Base-by-base conservation (phyloP, 306 rosid species). In the Arachis stenosperma region DNA sequence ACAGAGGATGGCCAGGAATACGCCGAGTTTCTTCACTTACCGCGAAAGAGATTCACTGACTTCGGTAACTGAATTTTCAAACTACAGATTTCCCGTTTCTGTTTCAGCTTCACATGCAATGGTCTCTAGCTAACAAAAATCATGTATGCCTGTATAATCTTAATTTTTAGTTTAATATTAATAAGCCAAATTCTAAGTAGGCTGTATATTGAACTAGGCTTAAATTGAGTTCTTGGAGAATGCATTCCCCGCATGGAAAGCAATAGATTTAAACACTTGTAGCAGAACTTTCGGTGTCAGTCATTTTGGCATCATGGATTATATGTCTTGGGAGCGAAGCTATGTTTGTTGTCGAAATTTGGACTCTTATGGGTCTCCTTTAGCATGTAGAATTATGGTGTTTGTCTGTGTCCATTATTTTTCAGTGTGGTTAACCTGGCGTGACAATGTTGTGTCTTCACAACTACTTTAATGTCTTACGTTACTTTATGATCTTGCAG, bases 11-110 rank as follows among this genome's bases (percentile, higher is more conserved):
- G 98, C 54, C 84, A 86, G 61, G 99, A 95, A 33, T 95, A 95
- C 77, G 98, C 98, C 3, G 99, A 95, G 85, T 95, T 95, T 86
- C 99, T 95, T 80, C 99, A 95, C 81, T 71, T 89, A 17, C 96
- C 98, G 2, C 88, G 88, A 83, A 90, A 74, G 91, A 90, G 79
- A 80, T 86, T 87, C 37, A 39, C 87, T 4, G 99, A 91, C 88
- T 95, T 91, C 29, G 98, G 99, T 91, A 82, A 52, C 72, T 76
- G 13, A 61, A 64, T 61, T 79, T 78, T 53, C 56, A 36, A 22
- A 76, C 57, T 65, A 11, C 3, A 55, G 41, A 7, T 57, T 64
- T 72, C 22, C 54, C 36, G n/a, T 65, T 75, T 51, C 68, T 65
- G 40, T 74, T 70, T 15, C 22, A 63, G 22, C 52, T 7, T 55